Conservation (phyloP, 305 asterid genomes). For the Ilex paraguariensis region DNA sequence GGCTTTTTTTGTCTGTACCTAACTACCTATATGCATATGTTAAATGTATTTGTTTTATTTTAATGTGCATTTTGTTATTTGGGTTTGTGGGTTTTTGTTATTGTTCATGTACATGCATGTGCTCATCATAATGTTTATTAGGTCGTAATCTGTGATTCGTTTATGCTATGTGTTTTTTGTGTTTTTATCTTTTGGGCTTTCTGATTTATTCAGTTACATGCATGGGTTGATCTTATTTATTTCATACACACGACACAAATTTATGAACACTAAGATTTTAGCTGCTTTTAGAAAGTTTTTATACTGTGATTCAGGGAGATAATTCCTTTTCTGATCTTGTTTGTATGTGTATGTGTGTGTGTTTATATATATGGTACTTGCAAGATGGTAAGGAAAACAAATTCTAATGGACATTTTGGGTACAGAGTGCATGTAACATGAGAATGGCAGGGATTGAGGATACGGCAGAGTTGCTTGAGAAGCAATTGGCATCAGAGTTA, state of each 20-base stretch:
- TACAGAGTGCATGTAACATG: slow-evolving; percentile 89
- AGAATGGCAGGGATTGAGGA: slow-evolving; percentile 86
- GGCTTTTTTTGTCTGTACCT: no score
- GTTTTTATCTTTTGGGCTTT: neutral
- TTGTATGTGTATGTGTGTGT: slow-evolving; percentile 4
- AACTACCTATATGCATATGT: no score
- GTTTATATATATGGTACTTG: neutral
- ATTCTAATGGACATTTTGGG: slow-evolving; percentile 18
- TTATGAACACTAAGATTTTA: no score
- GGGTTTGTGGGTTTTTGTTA: neutral
- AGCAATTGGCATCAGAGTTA: slow-evolving; percentile 75
- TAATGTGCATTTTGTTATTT: neutral
- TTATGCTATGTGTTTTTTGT: no score
- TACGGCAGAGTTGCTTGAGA: slow-evolving; percentile 94
- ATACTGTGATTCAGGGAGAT: no score
- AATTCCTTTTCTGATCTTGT: neutral
- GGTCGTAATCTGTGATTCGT: no score
- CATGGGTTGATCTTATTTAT: neutral
- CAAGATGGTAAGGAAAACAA: neutral
- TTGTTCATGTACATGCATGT: neutral
- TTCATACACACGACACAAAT: no score
- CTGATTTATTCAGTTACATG: neutral
- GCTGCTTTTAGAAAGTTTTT: no score
- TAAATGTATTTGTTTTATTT: neutral
- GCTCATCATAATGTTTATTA: no score